Conservation (phyloP, 208 protist genomes). For the Wallacemonas rigidus region DNA sequence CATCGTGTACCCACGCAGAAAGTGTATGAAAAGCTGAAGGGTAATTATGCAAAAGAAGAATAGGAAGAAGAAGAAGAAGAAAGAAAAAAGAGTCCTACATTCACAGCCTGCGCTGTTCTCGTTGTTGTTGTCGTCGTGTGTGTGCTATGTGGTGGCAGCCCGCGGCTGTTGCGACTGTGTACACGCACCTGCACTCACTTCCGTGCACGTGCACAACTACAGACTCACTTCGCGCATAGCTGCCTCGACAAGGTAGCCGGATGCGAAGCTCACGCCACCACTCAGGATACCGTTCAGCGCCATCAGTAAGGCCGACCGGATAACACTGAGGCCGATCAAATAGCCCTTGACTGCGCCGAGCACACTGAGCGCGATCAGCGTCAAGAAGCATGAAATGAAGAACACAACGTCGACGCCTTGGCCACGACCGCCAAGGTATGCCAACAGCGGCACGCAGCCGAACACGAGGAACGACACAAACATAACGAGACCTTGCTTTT, state of each 20-base stretch:
- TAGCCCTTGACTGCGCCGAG: slow-evolving; percentile 89
- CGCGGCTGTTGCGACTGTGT: too few species aligned
- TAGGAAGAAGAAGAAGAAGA: too few species aligned
- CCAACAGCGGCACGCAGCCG: slow-evolving; percentile 88
- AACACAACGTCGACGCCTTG: slow-evolving; percentile 79
- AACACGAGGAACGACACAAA: slow-evolving; percentile 94
- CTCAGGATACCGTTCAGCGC: slow-evolving; percentile 86
- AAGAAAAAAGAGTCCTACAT: too few species aligned
- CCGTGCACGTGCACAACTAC: neutral
- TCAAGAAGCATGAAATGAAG: slow-evolving; percentile 79
- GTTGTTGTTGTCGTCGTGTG: too few species aligned
- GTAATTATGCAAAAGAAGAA: too few species aligned
- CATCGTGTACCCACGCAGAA: too few species aligned
- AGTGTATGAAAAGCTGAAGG: too few species aligned
- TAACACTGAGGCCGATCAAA: slow-evolving; percentile 71
- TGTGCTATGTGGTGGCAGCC: too few species aligned
- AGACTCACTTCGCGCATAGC: slow-evolving; percentile 39
- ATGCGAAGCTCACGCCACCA: slow-evolving; percentile 78
- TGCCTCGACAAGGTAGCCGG: slow-evolving; percentile 71
- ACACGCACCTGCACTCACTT: neutral
- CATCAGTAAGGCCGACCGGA: slow-evolving; percentile 75
- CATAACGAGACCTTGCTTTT: slow-evolving; percentile 92
- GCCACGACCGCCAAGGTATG: slow-evolving; percentile 75
- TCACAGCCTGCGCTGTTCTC: too few species aligned
- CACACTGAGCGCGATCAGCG: slow-evolving; percentile 67